Evolutionary conservation across 208 protist genomes (phyloP).

Genomic region (Crithidia acanthocephali): DNA sequence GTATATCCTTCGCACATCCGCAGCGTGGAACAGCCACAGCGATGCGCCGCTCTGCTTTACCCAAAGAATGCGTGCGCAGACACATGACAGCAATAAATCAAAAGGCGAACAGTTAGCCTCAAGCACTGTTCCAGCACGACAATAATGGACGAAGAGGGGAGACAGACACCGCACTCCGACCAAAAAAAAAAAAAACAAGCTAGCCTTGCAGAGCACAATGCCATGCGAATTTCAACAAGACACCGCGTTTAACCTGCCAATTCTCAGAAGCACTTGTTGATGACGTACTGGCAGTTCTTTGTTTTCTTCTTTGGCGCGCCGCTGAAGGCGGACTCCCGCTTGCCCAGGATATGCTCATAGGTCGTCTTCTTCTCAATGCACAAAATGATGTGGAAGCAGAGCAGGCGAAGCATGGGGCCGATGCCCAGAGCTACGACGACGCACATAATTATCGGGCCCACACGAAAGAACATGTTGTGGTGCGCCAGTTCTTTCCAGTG

Average conservation of each 20-base stretch:
- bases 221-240: too few relatives aligned
- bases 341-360: slow-evolving; percentile 69
- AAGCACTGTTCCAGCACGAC: too few relatives aligned
- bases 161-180: background rate
- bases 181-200: background rate
- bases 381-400: slow-evolving; percentile 79
- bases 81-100: too few relatives aligned
- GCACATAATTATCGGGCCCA: slow-evolving; percentile 61
- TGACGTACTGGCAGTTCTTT: background rate
- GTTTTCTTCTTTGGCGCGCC: background rate
- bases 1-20: too few relatives aligned
- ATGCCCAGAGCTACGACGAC: slow-evolving; percentile 42
- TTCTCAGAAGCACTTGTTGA: slow-evolving; percentile 1
- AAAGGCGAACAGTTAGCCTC: too few relatives aligned
- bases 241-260: too few relatives aligned
- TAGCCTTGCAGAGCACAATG: too few relatives aligned
- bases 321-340: slow-evolving; percentile 34
- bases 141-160: too few relatives aligned
- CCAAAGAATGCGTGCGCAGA: too few relatives aligned
- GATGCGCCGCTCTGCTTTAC: too few relatives aligned
- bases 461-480: slow-evolving; percentile 66
- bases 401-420: slow-evolving; percentile 60
- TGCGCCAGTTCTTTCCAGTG: slow-evolving; percentile 62
- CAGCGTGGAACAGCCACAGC: too few relatives aligned
- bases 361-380: slow-evolving; percentile 57